Percentiles rank a stretch among this genome's conserved stretches.
These are phyloP conservation scores for Rhizopus arrhizus DNA, from an alignment of 371 early-diverging fungal species.

Conservation along the genomic window DNA sequence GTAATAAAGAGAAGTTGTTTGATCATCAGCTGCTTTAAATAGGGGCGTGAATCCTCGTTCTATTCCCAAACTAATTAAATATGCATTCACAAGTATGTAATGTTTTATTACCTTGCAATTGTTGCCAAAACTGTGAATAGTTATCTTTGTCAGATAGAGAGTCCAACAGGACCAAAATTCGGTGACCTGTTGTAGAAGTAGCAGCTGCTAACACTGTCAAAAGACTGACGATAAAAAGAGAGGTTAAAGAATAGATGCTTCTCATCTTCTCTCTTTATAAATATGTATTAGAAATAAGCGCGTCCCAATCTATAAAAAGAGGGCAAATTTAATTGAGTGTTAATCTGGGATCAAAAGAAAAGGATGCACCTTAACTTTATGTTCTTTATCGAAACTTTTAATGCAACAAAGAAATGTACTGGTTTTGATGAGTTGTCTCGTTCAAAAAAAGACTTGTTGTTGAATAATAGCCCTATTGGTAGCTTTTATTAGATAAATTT, in stretches of 20 bases:
- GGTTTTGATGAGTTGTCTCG: too few species aligned
- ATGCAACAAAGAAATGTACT: too few species aligned
- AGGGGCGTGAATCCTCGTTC: slow-evolving; percentile 69
- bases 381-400: too few species aligned
- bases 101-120: slow-evolving; percentile 59
- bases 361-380: too few species aligned
- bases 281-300: too few species aligned
- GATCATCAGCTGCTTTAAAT: slow-evolving; percentile 49
- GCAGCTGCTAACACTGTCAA: slow-evolving; percentile 11
- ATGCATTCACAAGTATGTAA: not conserved
- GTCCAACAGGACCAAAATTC: slow-evolving; percentile 78
- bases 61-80: slow-evolving; percentile 26
- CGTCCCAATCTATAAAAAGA: too few species aligned
- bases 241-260: slow-evolving; percentile 19
- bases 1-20: slow-evolving; percentile 24
- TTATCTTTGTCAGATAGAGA: slow-evolving; percentile 49
- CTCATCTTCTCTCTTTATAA: slow-evolving; percentile 12
- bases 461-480: too few species aligned
- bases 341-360: too few species aligned
- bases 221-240: slow-evolving; percentile 15
- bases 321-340: too few species aligned
- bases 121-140: slow-evolving; percentile 65
- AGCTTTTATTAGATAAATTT: too few species aligned
- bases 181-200: slow-evolving; percentile 61
- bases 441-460: too few species aligned